phyloP scores from a whole-genome alignment of 768 basidiomycete genomes.

The Tylopilus plumbeoviolaceoides region DNA sequence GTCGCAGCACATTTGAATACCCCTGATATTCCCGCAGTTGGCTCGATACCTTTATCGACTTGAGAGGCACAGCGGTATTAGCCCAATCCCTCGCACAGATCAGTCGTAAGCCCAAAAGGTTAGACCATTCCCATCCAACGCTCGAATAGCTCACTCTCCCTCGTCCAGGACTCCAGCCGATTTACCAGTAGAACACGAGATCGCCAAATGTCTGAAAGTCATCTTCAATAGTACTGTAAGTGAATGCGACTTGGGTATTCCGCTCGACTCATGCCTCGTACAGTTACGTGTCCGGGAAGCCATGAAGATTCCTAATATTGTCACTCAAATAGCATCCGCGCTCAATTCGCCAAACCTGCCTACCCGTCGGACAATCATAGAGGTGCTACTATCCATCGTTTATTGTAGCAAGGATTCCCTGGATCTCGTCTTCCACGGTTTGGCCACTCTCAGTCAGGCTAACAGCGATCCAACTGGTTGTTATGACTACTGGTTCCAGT shows the following conservation, averaged over 20 bases:
- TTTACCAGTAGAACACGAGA: slow-evolving; percentile 75
- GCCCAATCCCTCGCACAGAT: slow-evolving; percentile 74
- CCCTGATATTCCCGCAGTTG: slow-evolving; percentile 48
- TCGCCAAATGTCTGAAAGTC: slow-evolving; percentile 81
- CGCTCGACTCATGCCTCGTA: slow-evolving; percentile 6
- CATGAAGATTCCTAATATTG: slow-evolving; percentile 64
- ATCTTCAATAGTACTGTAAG: slow-evolving; percentile 68
- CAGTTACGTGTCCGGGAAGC: slow-evolving; percentile 71
- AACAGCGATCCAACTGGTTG: slow-evolving; percentile 55
- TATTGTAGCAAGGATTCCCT: slow-evolving; percentile 63
- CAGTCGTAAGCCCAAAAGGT: slow-evolving; percentile 72
- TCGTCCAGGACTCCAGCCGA: slow-evolving; percentile 42
- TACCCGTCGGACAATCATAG: slow-evolving; percentile 73
- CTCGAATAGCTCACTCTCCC: slow-evolving; percentile 1
- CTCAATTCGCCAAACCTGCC: slow-evolving; percentile 77
- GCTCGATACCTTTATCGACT: slow-evolving; percentile 70
- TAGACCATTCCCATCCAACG: slow-evolving; percentile 6
- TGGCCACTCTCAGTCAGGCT: slow-evolving; percentile 67
- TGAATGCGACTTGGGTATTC: slow-evolving; percentile 7
- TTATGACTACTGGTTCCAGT: slow-evolving; percentile 90
- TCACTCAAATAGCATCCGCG: slow-evolving; percentile 77
- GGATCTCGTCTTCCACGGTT: slow-evolving; percentile 65
- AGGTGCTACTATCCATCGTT: slow-evolving; percentile 71
- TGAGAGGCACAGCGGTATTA: slow-evolving; percentile 82
- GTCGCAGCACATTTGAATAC: not conserved